phyloP scores from a whole-genome alignment of 495 filamentous ascomycete species.

The Durotheca rogersii region DNA sequence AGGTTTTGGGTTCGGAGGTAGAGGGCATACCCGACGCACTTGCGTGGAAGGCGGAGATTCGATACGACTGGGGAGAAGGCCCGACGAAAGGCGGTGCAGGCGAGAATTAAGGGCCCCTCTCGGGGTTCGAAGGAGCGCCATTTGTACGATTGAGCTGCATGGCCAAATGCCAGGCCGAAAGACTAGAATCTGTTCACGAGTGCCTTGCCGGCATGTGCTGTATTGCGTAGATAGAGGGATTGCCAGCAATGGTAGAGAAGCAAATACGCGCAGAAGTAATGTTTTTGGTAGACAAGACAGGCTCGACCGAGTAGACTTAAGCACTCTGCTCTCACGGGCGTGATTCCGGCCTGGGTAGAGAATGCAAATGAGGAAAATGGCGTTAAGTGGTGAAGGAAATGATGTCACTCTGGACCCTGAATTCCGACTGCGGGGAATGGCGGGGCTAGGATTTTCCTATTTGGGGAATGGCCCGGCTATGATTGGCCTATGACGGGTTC shows the following conservation, averaged over 20 bases:
- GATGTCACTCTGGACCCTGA: slow-evolving; percentile 24
- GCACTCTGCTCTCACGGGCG: not conserved
- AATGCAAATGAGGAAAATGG: too few species aligned
- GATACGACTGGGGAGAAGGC: not conserved
- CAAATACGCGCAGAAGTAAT: not conserved
- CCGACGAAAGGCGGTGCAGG: not conserved
- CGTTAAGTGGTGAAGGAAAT: not conserved
- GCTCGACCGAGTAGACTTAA: too few species aligned
- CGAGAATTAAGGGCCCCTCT: too few species aligned
- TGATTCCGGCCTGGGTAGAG: not conserved
- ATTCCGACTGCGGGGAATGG: slow-evolving; percentile 16
- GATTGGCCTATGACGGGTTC: not conserved
- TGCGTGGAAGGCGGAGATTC: not conserved
- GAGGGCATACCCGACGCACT: too few species aligned
- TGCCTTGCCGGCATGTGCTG: not conserved
- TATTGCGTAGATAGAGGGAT: slow-evolving; percentile 15
- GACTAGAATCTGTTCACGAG: slow-evolving; percentile 6
- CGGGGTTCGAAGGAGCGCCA: too few species aligned
- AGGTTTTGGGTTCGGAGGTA: not conserved
- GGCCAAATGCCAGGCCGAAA: not conserved
- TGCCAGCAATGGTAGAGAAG: slow-evolving; percentile 13
- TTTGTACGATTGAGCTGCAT: not conserved
- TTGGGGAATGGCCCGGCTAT: slow-evolving; percentile 2
- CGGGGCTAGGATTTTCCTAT: slow-evolving; percentile 6
- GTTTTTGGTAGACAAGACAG: too few species aligned